Evolutionary conservation across 805 yeast genomes (phyloP), one percentile per base, ranked within the genome.

Genomic region (Zygotorulaspora chibaensis): DNA sequence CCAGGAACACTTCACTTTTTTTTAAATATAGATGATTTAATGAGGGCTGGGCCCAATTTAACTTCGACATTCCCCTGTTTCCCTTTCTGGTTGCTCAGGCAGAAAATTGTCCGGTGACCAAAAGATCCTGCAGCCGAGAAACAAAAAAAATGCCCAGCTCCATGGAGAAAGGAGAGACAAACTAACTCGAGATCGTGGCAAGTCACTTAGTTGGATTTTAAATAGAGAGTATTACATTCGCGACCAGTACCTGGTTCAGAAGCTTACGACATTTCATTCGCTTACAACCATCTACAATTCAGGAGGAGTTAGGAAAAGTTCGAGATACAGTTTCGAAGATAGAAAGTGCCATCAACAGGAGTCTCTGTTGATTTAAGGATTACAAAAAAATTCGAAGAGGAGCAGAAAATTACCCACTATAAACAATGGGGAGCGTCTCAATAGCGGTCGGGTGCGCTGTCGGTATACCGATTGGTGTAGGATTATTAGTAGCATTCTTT

Each of bases 401-500:
- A 8, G 15, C 33, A 13, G n/a, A 29, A 20, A 20, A 7, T 20
- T 20, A 7, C 7, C 25, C 7, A 7, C 25, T 5, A 5, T 29
- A 29, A 11, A 33, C 20, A 13, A 52, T 47, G 48, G 44, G 47
- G 26, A 37, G 38, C 8, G 59, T 64, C 1, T 57, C 65, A 1
- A 49, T 70, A 8, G 76, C 79, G 1, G 80, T 76, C 2, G 80
- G 80, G 2, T 70, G 77, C 50, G 77, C 80, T 2, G 75, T 77
- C 3, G 81, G 80, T 28, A 65, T 77, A 18, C 81, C 81, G 0
- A 55, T 69, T n/a, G 69, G 66, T 3, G 50, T 74, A 8, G 71
- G 73, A 1, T 10, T 71, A 1, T 13, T 67, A 0, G 61, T 73
- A 2, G 65, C 72, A 0, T 27, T 63, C 2, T 50, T 50, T 9